phyloP scores from a whole-genome alignment of 768 basidiomycete genomes.

The Lepiota brunneoincarnata region DNA sequence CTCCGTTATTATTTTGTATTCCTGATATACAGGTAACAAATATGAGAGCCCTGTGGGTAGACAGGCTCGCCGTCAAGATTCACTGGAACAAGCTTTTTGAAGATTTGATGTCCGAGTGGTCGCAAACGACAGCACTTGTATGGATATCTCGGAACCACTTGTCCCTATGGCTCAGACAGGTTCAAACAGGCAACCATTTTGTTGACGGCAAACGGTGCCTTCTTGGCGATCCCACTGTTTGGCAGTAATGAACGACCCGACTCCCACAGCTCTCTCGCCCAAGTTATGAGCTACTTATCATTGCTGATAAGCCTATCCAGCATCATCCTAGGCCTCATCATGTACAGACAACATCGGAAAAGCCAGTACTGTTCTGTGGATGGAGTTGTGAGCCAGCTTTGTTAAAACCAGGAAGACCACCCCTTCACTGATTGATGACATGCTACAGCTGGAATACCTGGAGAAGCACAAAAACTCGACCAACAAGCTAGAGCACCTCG shows the following conservation, averaged over 20 bases:
- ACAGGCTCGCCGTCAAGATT: neutral
- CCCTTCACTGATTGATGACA: neutral
- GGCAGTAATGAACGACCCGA: neutral
- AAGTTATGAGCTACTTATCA: conserved; percentile 7
- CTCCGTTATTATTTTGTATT: conserved; percentile 6
- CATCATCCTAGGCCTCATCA: conserved; percentile 1
- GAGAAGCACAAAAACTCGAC: neutral
- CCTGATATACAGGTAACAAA: conserved; percentile 1
- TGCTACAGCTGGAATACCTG: neutral
- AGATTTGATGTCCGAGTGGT: conserved; percentile 3
- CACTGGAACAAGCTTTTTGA: conserved; percentile 5
- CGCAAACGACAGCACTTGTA: neutral
- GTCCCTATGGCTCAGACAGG: neutral
- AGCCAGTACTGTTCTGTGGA: neutral
- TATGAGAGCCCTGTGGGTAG: neutral
- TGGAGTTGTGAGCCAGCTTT: neutral
- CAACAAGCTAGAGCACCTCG: conserved; percentile 1
- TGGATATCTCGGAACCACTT: neutral
- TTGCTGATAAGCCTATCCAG: conserved; percentile 1
- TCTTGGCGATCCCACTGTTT: conserved; percentile 8
- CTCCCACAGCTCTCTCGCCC: conserved; percentile 3
- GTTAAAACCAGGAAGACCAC: neutral
- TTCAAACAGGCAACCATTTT: conserved; percentile 6
- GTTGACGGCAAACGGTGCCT: conserved; percentile 7
- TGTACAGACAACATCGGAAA: neutral